phyloP scores from a whole-genome alignment of 2,329 filamentous ascomycete genomes.

The Escovopsis sp. region DNA sequence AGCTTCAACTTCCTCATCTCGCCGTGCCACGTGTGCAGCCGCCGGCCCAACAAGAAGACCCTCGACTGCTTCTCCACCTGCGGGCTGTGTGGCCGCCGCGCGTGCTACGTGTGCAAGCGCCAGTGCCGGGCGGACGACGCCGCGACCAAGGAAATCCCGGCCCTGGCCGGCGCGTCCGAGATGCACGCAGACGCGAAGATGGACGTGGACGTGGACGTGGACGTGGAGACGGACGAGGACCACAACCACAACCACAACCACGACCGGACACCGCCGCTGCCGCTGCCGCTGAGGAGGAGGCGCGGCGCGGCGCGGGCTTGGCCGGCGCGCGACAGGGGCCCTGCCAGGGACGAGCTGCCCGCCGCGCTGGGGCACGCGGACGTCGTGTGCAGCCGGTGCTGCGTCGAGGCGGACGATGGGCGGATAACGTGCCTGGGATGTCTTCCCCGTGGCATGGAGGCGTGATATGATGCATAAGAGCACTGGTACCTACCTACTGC shows the following conservation, averaged over 20 bases:
- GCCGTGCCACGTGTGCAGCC: constrained; percentile 54
- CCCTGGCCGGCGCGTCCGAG: no score
- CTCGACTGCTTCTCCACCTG: constrained; percentile 53
- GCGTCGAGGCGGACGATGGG: constrained; percentile 51
- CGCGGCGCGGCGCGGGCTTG: constrained; percentile 4
- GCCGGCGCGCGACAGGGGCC: constrained; percentile 9
- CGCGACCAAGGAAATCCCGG: constrained; percentile 5
- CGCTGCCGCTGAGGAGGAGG: no score
- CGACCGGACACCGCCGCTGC: neutral
- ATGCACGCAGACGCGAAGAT: constrained; percentile 25
- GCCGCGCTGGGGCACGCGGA: constrained; percentile 29
- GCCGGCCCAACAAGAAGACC: constrained; percentile 47
- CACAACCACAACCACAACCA: neutral
- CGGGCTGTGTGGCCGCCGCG: constrained; percentile 42
- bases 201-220: no score
- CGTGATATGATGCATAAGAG: constrained; percentile 15
- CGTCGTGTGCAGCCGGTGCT: constrained; percentile 53
- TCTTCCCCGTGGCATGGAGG: constrained; percentile 27
- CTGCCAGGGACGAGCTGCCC: constrained; percentile 1
- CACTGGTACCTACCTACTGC: no score
- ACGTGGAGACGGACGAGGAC: no score
- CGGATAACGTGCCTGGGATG: constrained; percentile 55
- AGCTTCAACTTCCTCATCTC: constrained; percentile 7
- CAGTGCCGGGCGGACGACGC: constrained; percentile 35
- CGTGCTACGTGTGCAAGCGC: constrained; percentile 56